A percentile compares a stretch with the other conserved stretches of the same genome.
phyloP scores from a whole-genome alignment of 768 basidiomycete genomes.

The Leccinum boreale region DNA sequence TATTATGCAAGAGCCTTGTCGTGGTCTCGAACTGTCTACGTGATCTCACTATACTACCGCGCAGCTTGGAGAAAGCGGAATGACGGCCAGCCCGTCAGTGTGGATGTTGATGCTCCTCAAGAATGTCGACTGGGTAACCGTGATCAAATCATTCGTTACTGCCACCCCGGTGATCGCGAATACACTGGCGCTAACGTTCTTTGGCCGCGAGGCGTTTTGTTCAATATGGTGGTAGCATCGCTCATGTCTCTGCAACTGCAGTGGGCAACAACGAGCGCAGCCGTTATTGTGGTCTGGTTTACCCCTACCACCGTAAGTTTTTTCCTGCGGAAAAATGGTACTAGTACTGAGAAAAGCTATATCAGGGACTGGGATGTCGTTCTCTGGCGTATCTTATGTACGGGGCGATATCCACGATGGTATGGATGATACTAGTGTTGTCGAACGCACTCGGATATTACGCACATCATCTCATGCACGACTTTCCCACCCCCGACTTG shows the following conservation, averaged over 20 bases:
- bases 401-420: constrained; percentile 24
- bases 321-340: not conserved
- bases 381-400: constrained; percentile 32
- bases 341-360: not conserved
- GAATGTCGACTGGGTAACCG: constrained; percentile 17
- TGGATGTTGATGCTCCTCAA: constrained; percentile 6
- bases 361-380: constrained; percentile 34
- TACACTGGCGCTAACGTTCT: not conserved
- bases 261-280: constrained; percentile 32
- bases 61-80: constrained; percentile 12
- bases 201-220: constrained; percentile 22
- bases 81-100: not conserved
- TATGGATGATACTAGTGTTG: constrained; percentile 30
- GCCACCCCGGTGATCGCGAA: constrained; percentile 6
- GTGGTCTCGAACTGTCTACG: constrained; percentile 21
- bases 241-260: constrained; percentile 28
- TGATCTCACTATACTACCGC: constrained; percentile 15
- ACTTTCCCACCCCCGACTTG: not conserved
- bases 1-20: constrained; percentile 23
- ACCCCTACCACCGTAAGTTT: constrained; percentile 30
- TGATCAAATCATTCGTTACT: constrained; percentile 20
- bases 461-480: constrained; percentile 6
- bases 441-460: constrained; percentile 29
- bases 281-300: constrained; percentile 25
- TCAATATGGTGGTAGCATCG: constrained; percentile 30